These are phyloP conservation scores for Croton setiger DNA, from an alignment of 441 rosid genomes.

Conservation along the genomic window DNA sequence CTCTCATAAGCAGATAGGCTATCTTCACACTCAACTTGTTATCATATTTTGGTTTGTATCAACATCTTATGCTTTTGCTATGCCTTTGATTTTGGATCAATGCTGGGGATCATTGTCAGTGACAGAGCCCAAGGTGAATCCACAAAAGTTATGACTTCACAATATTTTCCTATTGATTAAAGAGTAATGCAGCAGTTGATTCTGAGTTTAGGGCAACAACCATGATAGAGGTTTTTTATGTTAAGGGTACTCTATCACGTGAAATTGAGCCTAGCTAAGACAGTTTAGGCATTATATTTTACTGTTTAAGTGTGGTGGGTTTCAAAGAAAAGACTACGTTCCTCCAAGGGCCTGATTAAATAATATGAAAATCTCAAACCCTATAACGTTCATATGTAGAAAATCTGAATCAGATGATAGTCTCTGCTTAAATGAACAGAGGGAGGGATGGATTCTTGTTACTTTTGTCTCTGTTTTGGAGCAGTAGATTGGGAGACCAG, in stretches of 20 bases:
- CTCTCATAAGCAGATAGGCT: background rate
- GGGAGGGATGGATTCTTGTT: background rate
- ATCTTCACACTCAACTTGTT: background rate
- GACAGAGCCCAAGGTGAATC: background rate
- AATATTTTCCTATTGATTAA: background rate
- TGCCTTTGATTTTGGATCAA: background rate
- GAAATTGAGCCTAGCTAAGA: background rate
- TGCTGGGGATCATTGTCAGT: background rate
- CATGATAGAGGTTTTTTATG: background rate
- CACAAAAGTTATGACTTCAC: background rate
- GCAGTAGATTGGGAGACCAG: too few relatives aligned
- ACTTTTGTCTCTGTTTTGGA: background rate
- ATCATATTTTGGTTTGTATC: background rate
- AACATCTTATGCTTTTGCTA: background rate
- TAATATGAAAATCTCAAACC: background rate
- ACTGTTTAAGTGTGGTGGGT: background rate
- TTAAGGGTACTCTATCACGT: background rate
- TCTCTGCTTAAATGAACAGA: background rate
- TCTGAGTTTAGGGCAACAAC: slow-evolving; percentile 10
- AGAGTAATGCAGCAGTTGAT: slow-evolving; percentile 9
- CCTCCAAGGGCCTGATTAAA: background rate
- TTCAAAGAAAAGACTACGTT: background rate
- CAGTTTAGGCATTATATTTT: background rate
- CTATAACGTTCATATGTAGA: background rate
- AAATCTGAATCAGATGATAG: background rate